Percentiles rank a stretch among this genome's conserved stretches.
Conservation (phyloP, 1,139 yeast genomes). For the Petasospora fabianii region DNA sequence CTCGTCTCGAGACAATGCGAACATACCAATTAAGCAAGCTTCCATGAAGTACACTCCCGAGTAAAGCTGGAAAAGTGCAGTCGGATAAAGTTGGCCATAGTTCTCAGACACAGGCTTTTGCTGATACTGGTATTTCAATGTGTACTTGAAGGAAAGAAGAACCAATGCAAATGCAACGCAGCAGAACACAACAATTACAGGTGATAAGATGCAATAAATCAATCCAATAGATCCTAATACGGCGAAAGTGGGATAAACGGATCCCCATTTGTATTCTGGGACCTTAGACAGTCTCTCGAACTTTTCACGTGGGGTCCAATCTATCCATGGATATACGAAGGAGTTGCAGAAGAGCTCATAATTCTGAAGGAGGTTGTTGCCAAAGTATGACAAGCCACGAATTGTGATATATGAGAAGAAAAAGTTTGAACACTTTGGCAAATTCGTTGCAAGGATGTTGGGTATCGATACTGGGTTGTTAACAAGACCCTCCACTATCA, state of each 20-base stretch:
- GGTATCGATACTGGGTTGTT: slow-evolving; percentile 74
- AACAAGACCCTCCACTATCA: slow-evolving; percentile 59
- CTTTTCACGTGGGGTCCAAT: slow-evolving; percentile 59
- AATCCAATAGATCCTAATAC: slow-evolving; percentile 74
- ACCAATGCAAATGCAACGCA: slow-evolving; percentile 55
- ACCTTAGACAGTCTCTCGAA: slow-evolving; percentile 42
- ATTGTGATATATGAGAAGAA: slow-evolving; percentile 71
- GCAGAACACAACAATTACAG: slow-evolving; percentile 65
- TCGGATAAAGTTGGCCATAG: slow-evolving; percentile 65
- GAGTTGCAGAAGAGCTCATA: slow-evolving; percentile 42
- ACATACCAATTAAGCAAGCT: slow-evolving; percentile 69
- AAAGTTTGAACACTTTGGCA: slow-evolving; percentile 81
- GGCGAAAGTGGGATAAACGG: slow-evolving; percentile 70
- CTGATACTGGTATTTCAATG: slow-evolving; percentile 52
- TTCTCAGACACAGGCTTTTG: slow-evolving; percentile 57
- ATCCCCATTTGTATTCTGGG: slow-evolving; percentile 65
- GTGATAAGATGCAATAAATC: slow-evolving; percentile 74
- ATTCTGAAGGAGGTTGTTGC: slow-evolving; percentile 59
- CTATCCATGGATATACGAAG: slow-evolving; percentile 37
- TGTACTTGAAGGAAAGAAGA: slow-evolving; percentile 65
- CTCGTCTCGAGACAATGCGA: slow-evolving; percentile 53
- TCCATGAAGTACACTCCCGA: slow-evolving; percentile 80
- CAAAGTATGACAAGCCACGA: slow-evolving; percentile 71
- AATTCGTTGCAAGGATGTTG: slow-evolving; percentile 61
- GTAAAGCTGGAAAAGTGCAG: slow-evolving; percentile 70